Percentiles rank a stretch among this genome's conserved stretches.
These are phyloP conservation scores for Sphaceloma murrayae DNA, from an alignment of 2,329 filamentous ascomycete species.

Conservation along the genomic window DNA sequence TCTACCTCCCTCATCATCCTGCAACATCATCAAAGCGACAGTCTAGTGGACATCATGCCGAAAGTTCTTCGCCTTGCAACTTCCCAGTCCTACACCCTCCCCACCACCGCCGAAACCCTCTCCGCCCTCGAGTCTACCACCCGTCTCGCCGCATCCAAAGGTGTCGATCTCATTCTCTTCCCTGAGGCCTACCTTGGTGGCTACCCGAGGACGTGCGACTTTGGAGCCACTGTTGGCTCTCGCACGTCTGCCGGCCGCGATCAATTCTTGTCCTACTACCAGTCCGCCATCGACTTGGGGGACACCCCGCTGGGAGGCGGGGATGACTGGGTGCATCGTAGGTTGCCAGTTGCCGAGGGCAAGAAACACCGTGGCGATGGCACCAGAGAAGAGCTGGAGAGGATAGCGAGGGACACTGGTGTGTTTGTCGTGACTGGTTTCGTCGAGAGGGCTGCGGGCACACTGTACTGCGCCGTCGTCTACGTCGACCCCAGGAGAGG, in stretches of 20 bases:
- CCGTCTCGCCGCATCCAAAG: conserved; percentile 49
- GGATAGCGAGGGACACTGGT: conserved; percentile 63
- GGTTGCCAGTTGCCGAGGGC: conserved; percentile 43
- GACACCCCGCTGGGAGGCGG: conserved; percentile 65
- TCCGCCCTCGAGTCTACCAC: conserved; percentile 55
- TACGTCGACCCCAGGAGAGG: conserved; percentile 71
- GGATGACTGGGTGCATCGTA: conserved; percentile 58
- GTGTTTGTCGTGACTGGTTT: conserved; percentile 74
- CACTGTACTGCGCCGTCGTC: conserved; percentile 71
- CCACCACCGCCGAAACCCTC: conserved; percentile 51
- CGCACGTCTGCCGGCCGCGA: conserved; percentile 63
- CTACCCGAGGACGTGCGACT: conserved; percentile 72
- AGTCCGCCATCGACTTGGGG: conserved; percentile 69
- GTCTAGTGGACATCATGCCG: conserved; percentile 30
- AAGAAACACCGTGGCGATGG: conserved; percentile 55
- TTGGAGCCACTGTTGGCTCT: conserved; percentile 64
- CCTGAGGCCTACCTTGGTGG: conserved; percentile 89
- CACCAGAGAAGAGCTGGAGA: conserved; percentile 69
- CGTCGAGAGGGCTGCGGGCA: conserved; percentile 72
- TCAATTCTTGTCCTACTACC: conserved; percentile 74
- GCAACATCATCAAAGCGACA: too few species aligned
- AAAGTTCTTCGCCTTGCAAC: conserved; percentile 39
- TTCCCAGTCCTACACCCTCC: conserved; percentile 40
- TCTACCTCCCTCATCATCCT: too few species aligned
- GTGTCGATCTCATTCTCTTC: conserved; percentile 66